A percentile compares a stretch with the other conserved stretches of the same genome.
Evolutionary conservation across 805 yeast species (phyloP).

Genomic region (Cephaloascus albidus): DNA sequence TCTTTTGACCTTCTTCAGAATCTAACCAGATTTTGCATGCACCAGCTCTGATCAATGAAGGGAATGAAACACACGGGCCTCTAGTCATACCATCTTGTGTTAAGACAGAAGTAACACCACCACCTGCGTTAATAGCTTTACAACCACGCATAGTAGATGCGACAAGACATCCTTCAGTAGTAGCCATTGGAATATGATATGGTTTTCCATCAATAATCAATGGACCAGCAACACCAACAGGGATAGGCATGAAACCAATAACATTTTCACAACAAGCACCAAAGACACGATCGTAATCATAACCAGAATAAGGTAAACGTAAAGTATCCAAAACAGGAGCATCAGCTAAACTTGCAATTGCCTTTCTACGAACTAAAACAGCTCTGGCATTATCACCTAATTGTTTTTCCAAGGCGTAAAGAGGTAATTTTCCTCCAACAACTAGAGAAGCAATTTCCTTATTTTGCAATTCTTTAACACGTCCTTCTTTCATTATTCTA

Average conservation of each 20-base stretch:
- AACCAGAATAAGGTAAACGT: conserved; percentile 69
- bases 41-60: conserved; percentile 79
- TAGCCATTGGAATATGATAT: conserved; percentile 95
- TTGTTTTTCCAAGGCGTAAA: conserved; percentile 91
- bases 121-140: conserved; percentile 95
- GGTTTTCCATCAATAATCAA: conserved; percentile 81
- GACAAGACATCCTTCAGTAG: conserved; percentile 97
- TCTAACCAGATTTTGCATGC: conserved; percentile 94
- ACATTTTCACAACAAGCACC: conserved; percentile 99
- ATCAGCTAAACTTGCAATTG: conserved; percentile 76
- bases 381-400: conserved; percentile 86
- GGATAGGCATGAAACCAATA: conserved; percentile 92
- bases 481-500: conserved; percentile 59
- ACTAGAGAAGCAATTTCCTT: conserved; percentile 70
- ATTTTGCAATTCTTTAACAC: conserved; percentile 54
- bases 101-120: conserved; percentile 87
- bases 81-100: conserved; percentile 98
- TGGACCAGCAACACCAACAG: conserved; percentile 98
- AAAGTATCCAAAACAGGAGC: conserved; percentile 70
- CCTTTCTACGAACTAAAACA: conserved; percentile 83
- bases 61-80: conserved; percentile 95
- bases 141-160: conserved; percentile 99
- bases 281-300: conserved; percentile 91
- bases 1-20: conserved; percentile 84
- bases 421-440: conserved; percentile 69